Percentiles rank a stretch among this genome's conserved stretches.
These are phyloP conservation scores for Irpex rosettiformis DNA, from an alignment of 1,284 basidiomycete genomes.

Conservation along the genomic window DNA sequence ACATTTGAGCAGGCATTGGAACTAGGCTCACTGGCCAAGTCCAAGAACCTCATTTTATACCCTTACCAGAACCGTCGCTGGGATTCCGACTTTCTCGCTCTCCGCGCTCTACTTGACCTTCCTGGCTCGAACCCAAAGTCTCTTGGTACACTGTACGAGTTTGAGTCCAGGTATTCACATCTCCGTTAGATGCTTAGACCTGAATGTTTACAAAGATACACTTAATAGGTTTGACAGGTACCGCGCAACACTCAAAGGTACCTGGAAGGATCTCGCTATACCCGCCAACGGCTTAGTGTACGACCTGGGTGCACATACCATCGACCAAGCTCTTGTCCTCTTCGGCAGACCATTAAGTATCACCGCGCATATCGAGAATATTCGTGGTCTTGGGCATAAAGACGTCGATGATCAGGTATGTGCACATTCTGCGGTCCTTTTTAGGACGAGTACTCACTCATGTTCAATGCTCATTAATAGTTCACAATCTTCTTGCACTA, in stretches of 20 bases:
- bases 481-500: slow-evolving; percentile 71
- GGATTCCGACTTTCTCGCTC: slow-evolving; percentile 80
- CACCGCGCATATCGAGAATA: slow-evolving; percentile 69
- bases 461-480: slow-evolving; percentile 31
- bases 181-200: not conserved
- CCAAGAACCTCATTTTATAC: slow-evolving; percentile 66
- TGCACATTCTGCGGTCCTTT: slow-evolving; percentile 5
- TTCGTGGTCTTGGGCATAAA: slow-evolving; percentile 57
- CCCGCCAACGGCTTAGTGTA: slow-evolving; percentile 56
- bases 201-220: not conserved
- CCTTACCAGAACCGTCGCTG: slow-evolving; percentile 82
- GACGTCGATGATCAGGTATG: slow-evolving; percentile 68
- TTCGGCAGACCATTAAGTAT: slow-evolving; percentile 74
- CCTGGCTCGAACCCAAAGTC: slow-evolving; percentile 48
- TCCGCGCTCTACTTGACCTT: slow-evolving; percentile 61
- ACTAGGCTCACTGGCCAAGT: slow-evolving; percentile 62
- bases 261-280: slow-evolving; percentile 63
- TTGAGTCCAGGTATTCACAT: slow-evolving; percentile 63
- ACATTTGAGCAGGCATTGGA: slow-evolving; percentile 64
- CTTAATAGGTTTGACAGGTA: slow-evolving; percentile 70
- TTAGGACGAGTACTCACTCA: not conserved
- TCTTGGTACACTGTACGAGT: slow-evolving; percentile 67
- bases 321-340: slow-evolving; percentile 76
- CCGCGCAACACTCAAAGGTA: slow-evolving; percentile 61
- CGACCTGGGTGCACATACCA: slow-evolving; percentile 65